Evolutionary conservation across 1,284 basidiomycete genomes (phyloP), one percentile per base, ranked within the genome.

Genomic region (Apiotrichum veenhuisii): DNA sequence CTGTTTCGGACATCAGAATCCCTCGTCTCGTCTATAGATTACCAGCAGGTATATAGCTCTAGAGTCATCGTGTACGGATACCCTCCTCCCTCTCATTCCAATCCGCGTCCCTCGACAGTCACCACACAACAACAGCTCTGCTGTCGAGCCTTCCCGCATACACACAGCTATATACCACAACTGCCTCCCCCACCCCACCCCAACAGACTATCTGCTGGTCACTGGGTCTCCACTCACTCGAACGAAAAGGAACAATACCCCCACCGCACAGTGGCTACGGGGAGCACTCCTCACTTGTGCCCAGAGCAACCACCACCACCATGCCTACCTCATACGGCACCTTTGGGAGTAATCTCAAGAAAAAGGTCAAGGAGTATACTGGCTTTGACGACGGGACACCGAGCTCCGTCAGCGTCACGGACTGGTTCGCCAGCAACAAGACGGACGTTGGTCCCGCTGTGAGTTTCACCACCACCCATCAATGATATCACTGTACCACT

Each of bases 311-410:
- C 7, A 20, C 38, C 7, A 37, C n/a, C 3, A 40, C 38, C 18
- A 47, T 47, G 45, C 12, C 37, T 23, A 15, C 15, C 17, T 9
- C 34, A 30, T 41, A 41, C 34, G 53, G 53, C 41, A 55, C 41
- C 30, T 27, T 49, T 23, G 33, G 42, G 18, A 18, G 38, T 15
- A 33, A 37, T 3, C n/a, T 63, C 52, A 55, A 52, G 53, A 47
- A 42, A 45, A 61, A 58, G 37, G 60, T 65, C n/a, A 63, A 66
- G 50, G 61, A 69, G 34, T 59, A 67, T 45, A 57, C 73, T 18
- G 74, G 73, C 23, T 63, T 70, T 37, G 67, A 68, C 18, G 71
- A 73, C 23, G 59, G 66, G 36, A 64, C 68, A 0, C 75, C 75
- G 2, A 58, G 63, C 34, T 70, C 70, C 22, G 64, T 77, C 51